phyloP scores from a whole-genome alignment of 1,284 basidiomycete genomes.

The Irpex sp. region DNA sequence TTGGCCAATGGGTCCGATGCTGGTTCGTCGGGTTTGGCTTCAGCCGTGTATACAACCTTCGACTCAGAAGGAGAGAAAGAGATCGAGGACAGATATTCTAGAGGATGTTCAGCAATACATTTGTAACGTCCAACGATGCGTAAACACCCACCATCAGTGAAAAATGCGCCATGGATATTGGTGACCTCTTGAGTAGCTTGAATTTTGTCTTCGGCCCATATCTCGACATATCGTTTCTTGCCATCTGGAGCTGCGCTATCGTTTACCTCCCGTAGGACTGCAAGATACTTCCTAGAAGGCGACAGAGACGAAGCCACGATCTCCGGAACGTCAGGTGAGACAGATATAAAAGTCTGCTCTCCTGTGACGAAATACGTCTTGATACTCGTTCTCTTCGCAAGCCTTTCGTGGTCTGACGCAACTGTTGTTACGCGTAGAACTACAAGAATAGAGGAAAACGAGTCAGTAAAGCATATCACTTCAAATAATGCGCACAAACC shows the following conservation, averaged over 20 bases:
- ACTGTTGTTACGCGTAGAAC: slow-evolving; percentile 43
- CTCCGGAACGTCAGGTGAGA: slow-evolving; percentile 39
- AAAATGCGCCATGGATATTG: slow-evolving; percentile 55
- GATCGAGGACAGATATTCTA: slow-evolving; percentile 46
- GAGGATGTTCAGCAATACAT: not conserved
- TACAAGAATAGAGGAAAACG: slow-evolving; percentile 13
- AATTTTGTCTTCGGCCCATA: slow-evolving; percentile 47
- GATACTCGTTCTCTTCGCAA: slow-evolving; percentile 40
- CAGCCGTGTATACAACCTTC: slow-evolving; percentile 54
- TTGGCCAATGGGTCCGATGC: slow-evolving; percentile 38
- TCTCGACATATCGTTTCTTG: slow-evolving; percentile 56
- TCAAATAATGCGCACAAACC: slow-evolving; percentile 5
- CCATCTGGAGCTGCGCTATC: slow-evolving; percentile 20
- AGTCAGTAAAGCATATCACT: not conserved
- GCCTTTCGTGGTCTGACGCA: slow-evolving; percentile 44
- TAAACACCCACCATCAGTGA: slow-evolving; percentile 48
- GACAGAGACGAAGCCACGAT: slow-evolving; percentile 42
- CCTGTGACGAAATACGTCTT: slow-evolving; percentile 38
- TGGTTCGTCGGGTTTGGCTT: slow-evolving; percentile 37
- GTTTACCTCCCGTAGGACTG: slow-evolving; percentile 42
- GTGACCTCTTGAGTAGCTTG: slow-evolving; percentile 53
- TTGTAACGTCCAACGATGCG: not conserved
- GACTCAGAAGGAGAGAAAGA: slow-evolving; percentile 51
- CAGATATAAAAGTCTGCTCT: slow-evolving; percentile 19
- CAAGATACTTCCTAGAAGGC: slow-evolving; percentile 39